Evolutionary conservation across 345 rosid species (phyloP), one percentile per base, ranked within the genome.

Genomic region (Stellera chamaejasme): DNA sequence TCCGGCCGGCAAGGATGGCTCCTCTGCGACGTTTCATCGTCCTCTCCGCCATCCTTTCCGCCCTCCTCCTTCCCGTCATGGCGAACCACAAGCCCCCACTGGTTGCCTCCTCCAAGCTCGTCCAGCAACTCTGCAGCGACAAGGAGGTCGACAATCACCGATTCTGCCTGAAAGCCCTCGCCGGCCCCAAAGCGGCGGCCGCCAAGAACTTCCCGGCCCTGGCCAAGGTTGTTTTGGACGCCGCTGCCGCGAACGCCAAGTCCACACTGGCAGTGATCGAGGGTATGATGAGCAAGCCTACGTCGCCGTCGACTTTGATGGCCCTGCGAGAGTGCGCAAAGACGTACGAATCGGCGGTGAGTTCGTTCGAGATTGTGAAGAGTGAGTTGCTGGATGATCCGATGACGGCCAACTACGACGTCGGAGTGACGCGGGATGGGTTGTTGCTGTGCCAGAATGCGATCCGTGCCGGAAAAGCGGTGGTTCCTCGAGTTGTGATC

Each of bases 111-210:
- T 9, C 26, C 54, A 23, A 25, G 26, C 13, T 50, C 3, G 10
- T 50, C 3, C 36, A 6, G n/a, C 10, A 32, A 11, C 13, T 50
- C 11, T 50, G 54, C 54, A 50, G 26, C 12, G 13, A 13, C 13
- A 25, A 50, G 11, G 10, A 10, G 11, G 11, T 50, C 12, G 54
- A 9, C 8, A 14, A 48, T 7, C 26, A 12, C 1, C 13, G 27
- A 11, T 26, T 50, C 54, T 50, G 54, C 54, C 10, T 25, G 36
- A 50, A 50, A 23, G 36, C n/a, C 54, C 36, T 50, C 39, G 10
- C 10, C 32, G 4, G 12, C n/a, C n/a, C 54, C 28, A 13, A 25
- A 23, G 54, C 54, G 13, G 26, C 11, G 5, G 15, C 52, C 2
- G 52, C 52, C 4, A 50, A 50, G 26, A 3, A 27, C 39, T n/a